Percentiles rank a stretch among this genome's conserved stretches.
Conservation (phyloP, 345 rosid species). For the Lepidium sativum region DNA sequence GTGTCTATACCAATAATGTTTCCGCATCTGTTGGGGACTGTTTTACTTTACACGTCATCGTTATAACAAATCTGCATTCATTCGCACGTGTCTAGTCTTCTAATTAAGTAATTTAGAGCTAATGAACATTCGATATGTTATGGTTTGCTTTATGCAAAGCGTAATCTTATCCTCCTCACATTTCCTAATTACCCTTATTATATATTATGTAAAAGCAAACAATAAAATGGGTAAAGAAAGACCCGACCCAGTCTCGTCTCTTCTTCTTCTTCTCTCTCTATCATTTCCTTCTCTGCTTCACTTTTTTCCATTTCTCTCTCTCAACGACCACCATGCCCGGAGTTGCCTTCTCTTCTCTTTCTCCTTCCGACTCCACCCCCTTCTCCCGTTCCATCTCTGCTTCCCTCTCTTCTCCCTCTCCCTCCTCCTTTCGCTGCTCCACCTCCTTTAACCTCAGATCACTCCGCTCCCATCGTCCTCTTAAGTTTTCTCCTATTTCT, state of each 20-base stretch:
- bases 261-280: background rate
- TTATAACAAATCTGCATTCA: too few species aligned
- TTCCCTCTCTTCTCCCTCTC: background rate
- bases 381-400: conserved; percentile 12
- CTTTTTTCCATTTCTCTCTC: background rate
- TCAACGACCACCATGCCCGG: conserved; percentile 33
- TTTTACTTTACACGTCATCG: background rate
- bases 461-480: conserved; percentile 14
- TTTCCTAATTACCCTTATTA: too few species aligned
- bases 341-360: conserved; percentile 26
- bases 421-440: conserved; percentile 15
- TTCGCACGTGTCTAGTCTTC: background rate
- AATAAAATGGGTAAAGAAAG: too few species aligned
- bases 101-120: background rate
- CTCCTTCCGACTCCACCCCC: conserved; percentile 20
- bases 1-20: background rate
- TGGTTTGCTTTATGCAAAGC: background rate
- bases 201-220: too few species aligned
- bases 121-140: background rate
- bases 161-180: conserved; percentile 8
- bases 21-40: background rate
- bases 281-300: conserved; percentile 15
- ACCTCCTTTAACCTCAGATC: conserved; percentile 23
- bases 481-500: conserved; percentile 27
- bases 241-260: background rate